Percentiles rank a stretch among this genome's conserved stretches.
phyloP scores from a whole-genome alignment of 352 stramenopile species.

The Pythium sp. region DNA sequence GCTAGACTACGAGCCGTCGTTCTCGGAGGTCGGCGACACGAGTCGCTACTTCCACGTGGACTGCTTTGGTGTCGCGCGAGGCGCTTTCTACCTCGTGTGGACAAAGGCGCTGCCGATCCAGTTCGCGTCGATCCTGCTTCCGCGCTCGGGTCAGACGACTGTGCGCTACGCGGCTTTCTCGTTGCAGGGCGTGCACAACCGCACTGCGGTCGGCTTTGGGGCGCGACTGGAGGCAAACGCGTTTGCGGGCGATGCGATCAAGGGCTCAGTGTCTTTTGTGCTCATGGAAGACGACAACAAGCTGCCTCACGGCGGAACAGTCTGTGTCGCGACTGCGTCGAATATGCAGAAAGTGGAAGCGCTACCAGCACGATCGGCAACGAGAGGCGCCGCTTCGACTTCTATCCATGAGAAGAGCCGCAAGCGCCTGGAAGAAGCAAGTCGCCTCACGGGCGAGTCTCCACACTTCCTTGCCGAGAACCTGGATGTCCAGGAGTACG shows the following conservation, averaged over 20 bases:
- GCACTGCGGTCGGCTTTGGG: constrained; percentile 51
- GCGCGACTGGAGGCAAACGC: constrained; percentile 46
- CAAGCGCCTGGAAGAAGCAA: constrained; percentile 42
- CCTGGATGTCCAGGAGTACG: constrained; percentile 53
- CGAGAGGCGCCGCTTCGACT: constrained; percentile 19
- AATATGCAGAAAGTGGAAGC: constrained; percentile 63
- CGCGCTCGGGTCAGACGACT: constrained; percentile 41
- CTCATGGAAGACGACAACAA: constrained; percentile 45
- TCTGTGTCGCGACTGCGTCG: constrained; percentile 65
- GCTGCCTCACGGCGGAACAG: constrained; percentile 23
- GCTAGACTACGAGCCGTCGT: constrained; percentile 64
- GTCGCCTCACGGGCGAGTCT: constrained; percentile 35
- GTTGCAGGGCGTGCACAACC: constrained; percentile 58
- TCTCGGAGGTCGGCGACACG: constrained; percentile 34
- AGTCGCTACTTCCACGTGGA: constrained; percentile 56
- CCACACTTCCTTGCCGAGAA: constrained; percentile 36
- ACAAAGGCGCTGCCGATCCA: constrained; percentile 49
- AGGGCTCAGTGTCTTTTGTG: constrained; percentile 71
- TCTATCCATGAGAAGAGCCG: constrained; percentile 26
- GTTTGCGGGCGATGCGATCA: constrained; percentile 46
- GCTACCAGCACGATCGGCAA: constrained; percentile 13
- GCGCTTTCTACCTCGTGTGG: constrained; percentile 74
- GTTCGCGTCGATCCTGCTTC: constrained; percentile 64
- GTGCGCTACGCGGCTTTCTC: constrained; percentile 59
- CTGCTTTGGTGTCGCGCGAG: constrained; percentile 53